Evolutionary conservation across 768 basidiomycete species (phyloP), one percentile per base, ranked within the genome.

Genomic region (Galerina sulciceps): DNA sequence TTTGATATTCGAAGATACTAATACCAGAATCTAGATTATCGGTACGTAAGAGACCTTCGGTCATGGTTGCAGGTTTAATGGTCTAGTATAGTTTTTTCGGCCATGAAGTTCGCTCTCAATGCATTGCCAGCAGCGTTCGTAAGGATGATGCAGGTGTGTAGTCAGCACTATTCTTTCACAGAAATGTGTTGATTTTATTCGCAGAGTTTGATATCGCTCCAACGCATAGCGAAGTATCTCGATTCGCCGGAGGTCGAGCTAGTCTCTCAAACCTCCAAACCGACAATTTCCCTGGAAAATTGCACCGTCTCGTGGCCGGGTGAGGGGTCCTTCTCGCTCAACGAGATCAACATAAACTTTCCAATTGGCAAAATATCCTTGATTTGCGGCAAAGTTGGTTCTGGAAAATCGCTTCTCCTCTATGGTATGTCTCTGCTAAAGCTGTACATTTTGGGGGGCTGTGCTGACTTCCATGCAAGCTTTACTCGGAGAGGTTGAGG

Each of bases 221-320:
- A 90, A 10, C 91, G 94, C 47, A 94, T 97, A 58, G 94, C 95
- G 69, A 94, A 91, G 64, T 97, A 95, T 71, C 82, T 97, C 22
- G 74, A 84, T 45, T 80, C 83, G 8, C 81, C 83, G 1, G 95
- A 97, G 72, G 85, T 96, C 10, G 6, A 3, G 4, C 13, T 79
- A 0, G 87, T 91, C 15, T 22, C 45, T 15, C 23, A 31, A 14
- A n/a, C 1, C 20, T 9, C 22, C 1, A 78, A 81, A 10, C 77
- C 82, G 45, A 95, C 52, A 79, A 86, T 1, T 83, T 96, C 63
- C 89, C 26, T 47, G 14, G 45, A 47, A 89, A 69, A 90, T 89
- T 14, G 93, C 92, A 40, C 96, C 92, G 79, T 76, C 9, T 79
- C 80, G 80, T 80, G 58, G 85, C 2, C 74, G 88, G 0, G 94